Percentiles rank a stretch among this genome's conserved stretches.
phyloP scores from a whole-genome alignment of 352 stramenopile species.

The Albugo laibachii region DNA sequence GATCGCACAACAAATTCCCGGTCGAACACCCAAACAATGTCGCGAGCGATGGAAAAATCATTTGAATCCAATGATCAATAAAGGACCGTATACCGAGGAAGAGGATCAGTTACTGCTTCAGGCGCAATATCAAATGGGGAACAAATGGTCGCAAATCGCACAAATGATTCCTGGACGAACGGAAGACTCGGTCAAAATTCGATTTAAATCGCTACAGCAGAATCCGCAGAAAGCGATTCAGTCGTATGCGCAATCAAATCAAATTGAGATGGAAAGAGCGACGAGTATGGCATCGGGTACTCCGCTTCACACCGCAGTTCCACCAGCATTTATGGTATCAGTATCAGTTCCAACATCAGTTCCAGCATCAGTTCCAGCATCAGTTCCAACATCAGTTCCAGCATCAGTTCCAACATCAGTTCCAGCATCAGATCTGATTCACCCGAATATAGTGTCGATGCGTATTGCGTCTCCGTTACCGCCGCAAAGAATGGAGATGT shows the following conservation, averaged over 20 bases:
- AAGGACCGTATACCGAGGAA: constrained; percentile 86
- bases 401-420: constrained; percentile 28
- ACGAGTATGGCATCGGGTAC: neutral
- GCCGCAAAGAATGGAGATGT: too few relatives aligned
- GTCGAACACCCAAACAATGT: constrained; percentile 83
- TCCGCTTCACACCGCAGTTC: neutral
- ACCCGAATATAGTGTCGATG: constrained; percentile 8
- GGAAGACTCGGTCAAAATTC: constrained; percentile 89
- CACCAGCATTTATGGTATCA: neutral
- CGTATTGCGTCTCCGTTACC: neutral
- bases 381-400: constrained; percentile 68
- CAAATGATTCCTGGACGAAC: constrained; percentile 81
- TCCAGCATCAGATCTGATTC: constrained; percentile 43
- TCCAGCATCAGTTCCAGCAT: constrained; percentile 28
- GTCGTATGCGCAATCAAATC: constrained; percentile 25
- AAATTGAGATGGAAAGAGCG: neutral
- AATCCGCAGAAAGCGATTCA: constrained; percentile 61
- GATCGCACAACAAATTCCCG: constrained; percentile 83
- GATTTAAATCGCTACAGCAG: constrained; percentile 79
- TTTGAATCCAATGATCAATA: constrained; percentile 83
- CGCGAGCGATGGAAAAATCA: constrained; percentile 83
- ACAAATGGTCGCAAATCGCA: constrained; percentile 93
- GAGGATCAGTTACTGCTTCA: constrained; percentile 88
- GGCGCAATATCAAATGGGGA: constrained; percentile 80
- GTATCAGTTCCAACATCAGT: constrained; percentile 59